phyloP scores from a whole-genome alignment of 1,284 basidiomycete species.

The Sanguinoderma infundibulare region DNA sequence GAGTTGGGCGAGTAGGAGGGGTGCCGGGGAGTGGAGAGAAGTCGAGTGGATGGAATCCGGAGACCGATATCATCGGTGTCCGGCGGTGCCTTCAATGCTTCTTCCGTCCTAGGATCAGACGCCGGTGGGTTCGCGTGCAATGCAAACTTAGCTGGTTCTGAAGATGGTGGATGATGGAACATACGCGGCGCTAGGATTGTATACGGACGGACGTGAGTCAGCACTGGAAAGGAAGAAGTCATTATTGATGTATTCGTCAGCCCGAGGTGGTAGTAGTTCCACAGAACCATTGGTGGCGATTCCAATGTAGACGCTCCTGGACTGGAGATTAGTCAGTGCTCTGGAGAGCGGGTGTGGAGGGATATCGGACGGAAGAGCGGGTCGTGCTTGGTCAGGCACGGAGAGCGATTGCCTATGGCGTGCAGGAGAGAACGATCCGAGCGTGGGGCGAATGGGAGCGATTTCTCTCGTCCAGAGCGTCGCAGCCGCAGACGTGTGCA shows the following conservation, averaged over 20 bases:
- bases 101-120: conserved; percentile 4
- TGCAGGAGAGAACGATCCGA: background rate
- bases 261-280: conserved; percentile 1
- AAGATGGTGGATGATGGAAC: too few relatives aligned
- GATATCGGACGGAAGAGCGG: background rate
- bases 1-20: background rate
- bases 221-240: conserved; percentile 1
- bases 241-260: conserved; percentile 12
- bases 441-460: background rate
- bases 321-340: conserved; percentile 15
- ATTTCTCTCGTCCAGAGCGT: background rate
- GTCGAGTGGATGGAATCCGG: conserved; percentile 17
- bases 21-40: conserved; percentile 11
- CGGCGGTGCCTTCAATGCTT: conserved; percentile 14
- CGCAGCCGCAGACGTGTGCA: background rate
- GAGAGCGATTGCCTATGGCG: background rate
- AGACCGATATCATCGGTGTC: conserved; percentile 22
- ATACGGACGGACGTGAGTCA: conserved; percentile 8
- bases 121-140: background rate
- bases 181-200: too few relatives aligned
- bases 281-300: background rate
- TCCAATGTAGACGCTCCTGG: conserved; percentile 12
- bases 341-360: conserved; percentile 3
- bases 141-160: background rate
- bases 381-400: conserved; percentile 4